phyloP scores from a whole-genome alignment of 306 rosid genomes.

The Cajanus cajan region DNA sequence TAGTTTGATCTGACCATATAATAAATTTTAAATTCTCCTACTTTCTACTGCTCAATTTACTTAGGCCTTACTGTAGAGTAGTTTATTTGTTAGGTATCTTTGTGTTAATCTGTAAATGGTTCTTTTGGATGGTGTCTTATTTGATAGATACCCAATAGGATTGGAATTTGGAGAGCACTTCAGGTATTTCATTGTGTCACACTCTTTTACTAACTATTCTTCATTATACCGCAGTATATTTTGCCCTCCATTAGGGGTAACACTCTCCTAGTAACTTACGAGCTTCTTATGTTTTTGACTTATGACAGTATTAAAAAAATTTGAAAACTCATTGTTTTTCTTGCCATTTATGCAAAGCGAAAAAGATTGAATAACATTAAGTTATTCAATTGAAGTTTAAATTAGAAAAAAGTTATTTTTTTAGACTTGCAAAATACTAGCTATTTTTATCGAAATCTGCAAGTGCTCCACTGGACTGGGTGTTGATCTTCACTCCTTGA shows the following conservation, averaged over 20 bases:
- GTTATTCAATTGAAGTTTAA: background rate
- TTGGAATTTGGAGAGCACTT: background rate
- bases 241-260: background rate
- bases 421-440: background rate
- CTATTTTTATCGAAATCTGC: too few species aligned
- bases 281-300: background rate
- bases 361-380: background rate
- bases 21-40: background rate
- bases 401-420: background rate
- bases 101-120: background rate
- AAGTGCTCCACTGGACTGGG: too few species aligned
- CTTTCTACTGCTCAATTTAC: background rate
- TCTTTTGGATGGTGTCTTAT: background rate
- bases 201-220: background rate
- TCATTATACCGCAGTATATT: background rate
- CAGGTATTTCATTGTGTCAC: background rate
- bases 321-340: background rate
- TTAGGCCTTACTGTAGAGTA: background rate
- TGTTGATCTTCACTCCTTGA: too few species aligned
- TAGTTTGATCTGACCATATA: conserved; percentile 1
- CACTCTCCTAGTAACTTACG: background rate
- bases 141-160: background rate
- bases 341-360: background rate
- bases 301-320: background rate
- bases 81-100: conserved; percentile 1